Base-by-base conservation (phyloP, 768 basidiomycete species). In the Tephrocybe sp. region DNA sequence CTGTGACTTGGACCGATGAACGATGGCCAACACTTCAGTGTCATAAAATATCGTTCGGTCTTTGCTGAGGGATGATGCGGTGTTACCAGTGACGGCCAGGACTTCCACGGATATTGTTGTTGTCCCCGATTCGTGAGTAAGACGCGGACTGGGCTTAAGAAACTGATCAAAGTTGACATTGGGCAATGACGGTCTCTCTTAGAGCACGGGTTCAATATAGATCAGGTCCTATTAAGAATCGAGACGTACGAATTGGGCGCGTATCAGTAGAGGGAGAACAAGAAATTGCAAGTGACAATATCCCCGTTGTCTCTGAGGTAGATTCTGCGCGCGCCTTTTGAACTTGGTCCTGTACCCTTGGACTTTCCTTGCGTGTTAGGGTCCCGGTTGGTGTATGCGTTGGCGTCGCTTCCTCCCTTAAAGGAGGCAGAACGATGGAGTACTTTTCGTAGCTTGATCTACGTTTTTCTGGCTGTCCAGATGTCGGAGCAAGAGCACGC, bases 91-190 rank as follows among this genome's bases (percentile, higher is more conserved):
- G 50, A 93, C 73, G 9, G 72, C 64, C 63, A 92, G 70, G 2
- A 87, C 76, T 30, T 92, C 90, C 3, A 90, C 80, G n/a, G 88
- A 89, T 28, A 93, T 77, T 0, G 80, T 84, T 47, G 70, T 71
- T 21, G 69, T 44, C 39, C 78, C 77, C 0, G 67, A 49, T 8
- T 54, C 46, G 16, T 38, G n/a, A 34, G 62, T 41, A 6, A 63
- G 58, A 9, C 51, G 27, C 11, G 47, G 30, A 15, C 47, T 54
- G 16, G 66, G 54, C 35, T 64, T 64, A 25, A 84, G 45, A n/a
- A 88, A 56, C 4, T 69, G 56, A 3, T 70, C 66, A 27, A 88
- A 60, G 47, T 87, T 70, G 44, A 84, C 63, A 12, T 56, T 35
- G 1, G 84, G 80, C 15, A 83, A 58, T 12, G 75, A 69, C 27